phyloP scores from a whole-genome alignment of 1,284 basidiomycete genomes.

The Cystobasidiaceae sp. region DNA sequence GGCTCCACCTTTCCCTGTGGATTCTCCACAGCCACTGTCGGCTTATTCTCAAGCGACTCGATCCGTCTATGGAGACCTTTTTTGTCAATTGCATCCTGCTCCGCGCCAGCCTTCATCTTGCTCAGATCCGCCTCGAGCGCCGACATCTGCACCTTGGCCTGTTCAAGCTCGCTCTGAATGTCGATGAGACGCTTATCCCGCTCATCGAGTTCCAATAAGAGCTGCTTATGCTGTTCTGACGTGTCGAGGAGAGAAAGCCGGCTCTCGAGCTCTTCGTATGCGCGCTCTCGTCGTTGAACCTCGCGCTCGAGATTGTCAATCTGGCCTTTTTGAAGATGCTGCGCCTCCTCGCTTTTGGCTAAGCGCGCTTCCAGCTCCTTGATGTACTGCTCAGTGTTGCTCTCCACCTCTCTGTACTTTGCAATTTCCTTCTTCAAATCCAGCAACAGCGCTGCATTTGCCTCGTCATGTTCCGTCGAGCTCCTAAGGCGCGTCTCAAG shows the following conservation, averaged over 20 bases:
- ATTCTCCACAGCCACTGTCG: conserved; percentile 56
- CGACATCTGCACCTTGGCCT: conserved; percentile 64
- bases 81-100: conserved; percentile 31
- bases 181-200: conserved; percentile 67
- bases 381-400: conserved; percentile 71
- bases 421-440: conserved; percentile 78
- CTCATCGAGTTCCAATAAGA: conserved; percentile 67
- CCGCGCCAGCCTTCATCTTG: conserved; percentile 52
- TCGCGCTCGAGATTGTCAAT: conserved; percentile 75
- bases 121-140: conserved; percentile 61
- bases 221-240: conserved; percentile 55
- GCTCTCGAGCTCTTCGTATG: conserved; percentile 61
- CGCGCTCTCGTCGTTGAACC: conserved; percentile 63
- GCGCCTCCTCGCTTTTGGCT: conserved; percentile 68
- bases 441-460: conserved; percentile 66
- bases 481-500: conserved; percentile 81
- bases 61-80: conserved; percentile 34
- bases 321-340: conserved; percentile 61
- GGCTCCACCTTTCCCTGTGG: conserved; percentile 48
- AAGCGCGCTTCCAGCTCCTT: conserved; percentile 81
- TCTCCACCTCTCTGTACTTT: conserved; percentile 69
- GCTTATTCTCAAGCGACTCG: conserved; percentile 28
- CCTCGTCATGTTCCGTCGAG: conserved; percentile 69
- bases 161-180: conserved; percentile 67
- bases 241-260: conserved; percentile 65